Conservation (phyloP, 306 rosid genomes). For the Styphnolobium japonicum region DNA sequence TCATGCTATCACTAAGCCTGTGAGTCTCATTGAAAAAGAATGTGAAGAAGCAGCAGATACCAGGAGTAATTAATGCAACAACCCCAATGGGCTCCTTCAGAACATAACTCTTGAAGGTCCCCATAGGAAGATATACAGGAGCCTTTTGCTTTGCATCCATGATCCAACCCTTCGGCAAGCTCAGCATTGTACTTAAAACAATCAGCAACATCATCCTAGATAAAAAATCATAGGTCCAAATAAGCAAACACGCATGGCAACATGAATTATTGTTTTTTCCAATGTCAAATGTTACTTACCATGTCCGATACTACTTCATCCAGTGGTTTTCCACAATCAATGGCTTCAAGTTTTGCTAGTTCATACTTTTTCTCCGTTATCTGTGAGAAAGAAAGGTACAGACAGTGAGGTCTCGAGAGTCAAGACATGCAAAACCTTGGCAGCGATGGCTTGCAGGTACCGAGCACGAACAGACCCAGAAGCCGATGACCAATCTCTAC, state of each 20-base stretch:
- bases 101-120: slow-evolving; percentile 56
- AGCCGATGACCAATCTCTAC: slow-evolving; percentile 66
- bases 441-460: slow-evolving; percentile 75
- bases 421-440: slow-evolving; percentile 49
- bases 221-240: neutral
- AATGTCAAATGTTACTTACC: slow-evolving; percentile 35
- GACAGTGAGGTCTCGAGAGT: neutral
- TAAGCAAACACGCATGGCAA: slow-evolving; percentile 4
- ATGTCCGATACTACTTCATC: slow-evolving; percentile 80
- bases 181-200: slow-evolving; percentile 84
- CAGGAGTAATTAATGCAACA: slow-evolving; percentile 86
- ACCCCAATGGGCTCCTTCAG: slow-evolving; percentile 86
- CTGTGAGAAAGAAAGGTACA: slow-evolving; percentile 30
- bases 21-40: neutral
- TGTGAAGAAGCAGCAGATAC: slow-evolving; percentile 42
- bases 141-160: slow-evolving; percentile 74
- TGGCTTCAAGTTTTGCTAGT: slow-evolving; percentile 61
- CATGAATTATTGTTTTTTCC: neutral
- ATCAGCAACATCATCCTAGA: slow-evolving; percentile 78
- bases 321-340: slow-evolving; percentile 79
- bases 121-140: slow-evolving; percentile 70
- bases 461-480: slow-evolving; percentile 67
- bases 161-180: slow-evolving; percentile 87
- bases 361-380: slow-evolving; percentile 55
- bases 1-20: neutral